These are phyloP conservation scores for Lepidium didymum DNA, from an alignment of 345 rosid species.

Conservation along the genomic window DNA sequence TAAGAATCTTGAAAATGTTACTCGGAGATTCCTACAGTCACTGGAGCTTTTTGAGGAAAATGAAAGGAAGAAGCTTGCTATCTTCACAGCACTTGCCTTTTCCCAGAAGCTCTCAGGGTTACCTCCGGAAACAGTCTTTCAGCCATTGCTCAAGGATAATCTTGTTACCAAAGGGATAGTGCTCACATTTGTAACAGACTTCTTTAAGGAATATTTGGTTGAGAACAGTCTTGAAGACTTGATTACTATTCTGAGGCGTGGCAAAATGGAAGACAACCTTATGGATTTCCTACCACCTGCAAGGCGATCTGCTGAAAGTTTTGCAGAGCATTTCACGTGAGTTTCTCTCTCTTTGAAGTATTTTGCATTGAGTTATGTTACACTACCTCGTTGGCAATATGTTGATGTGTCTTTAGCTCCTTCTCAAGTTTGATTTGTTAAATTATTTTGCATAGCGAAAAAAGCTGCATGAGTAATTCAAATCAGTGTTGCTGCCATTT, in stretches of 20 bases:
- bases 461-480: not conserved
- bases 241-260: constrained; percentile 86
- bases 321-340: constrained; percentile 96
- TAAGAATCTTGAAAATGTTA: constrained; percentile 96
- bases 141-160: constrained; percentile 95
- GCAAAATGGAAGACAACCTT: constrained; percentile 90
- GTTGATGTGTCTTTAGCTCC: not conserved
- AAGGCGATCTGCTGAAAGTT: constrained; percentile 77
- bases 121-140: constrained; percentile 96
- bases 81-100: constrained; percentile 95
- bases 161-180: constrained; percentile 99
- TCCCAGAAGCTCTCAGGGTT: constrained; percentile 98
- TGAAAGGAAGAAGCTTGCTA: constrained; percentile 97
- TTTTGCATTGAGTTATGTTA: not conserved
- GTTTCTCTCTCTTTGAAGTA: constrained; percentile 27
- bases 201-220: constrained; percentile 93
- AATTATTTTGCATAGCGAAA: not conserved
- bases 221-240: constrained; percentile 95
- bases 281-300: constrained; percentile 74
- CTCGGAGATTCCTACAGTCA: constrained; percentile 82
- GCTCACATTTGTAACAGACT: constrained; percentile 85
- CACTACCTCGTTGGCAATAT: not conserved
- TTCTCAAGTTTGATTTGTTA: not conserved
- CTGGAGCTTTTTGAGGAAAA: constrained; percentile 96
- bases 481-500: not conserved